Evolutionary conservation across 2,329 filamentous ascomycete genomes (phyloP).

Genomic region (Aspergillus fischeri): DNA sequence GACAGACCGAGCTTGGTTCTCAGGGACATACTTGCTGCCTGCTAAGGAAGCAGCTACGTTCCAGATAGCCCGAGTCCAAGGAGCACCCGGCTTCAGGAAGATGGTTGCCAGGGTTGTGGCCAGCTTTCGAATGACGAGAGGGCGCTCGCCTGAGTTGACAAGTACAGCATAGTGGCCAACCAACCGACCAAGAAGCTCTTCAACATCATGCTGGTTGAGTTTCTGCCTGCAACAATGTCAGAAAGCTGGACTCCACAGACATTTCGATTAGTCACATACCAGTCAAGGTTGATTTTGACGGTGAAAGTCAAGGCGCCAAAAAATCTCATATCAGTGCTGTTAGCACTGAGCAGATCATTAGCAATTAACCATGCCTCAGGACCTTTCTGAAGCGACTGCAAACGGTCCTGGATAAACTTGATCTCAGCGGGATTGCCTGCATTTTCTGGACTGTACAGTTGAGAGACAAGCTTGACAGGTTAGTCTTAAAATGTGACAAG

Average conservation of each 20-base stretch:
- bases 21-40: slow-evolving; percentile 33
- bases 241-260: not conserved
- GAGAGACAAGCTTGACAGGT: slow-evolving; percentile 34
- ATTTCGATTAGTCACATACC: slow-evolving; percentile 46
- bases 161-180: slow-evolving; percentile 41
- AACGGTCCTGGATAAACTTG: slow-evolving; percentile 62
- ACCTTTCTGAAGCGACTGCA: slow-evolving; percentile 75
- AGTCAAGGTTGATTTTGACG: slow-evolving; percentile 90
- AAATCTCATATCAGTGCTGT: slow-evolving; percentile 75
- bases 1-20: slow-evolving; percentile 27
- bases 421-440: slow-evolving; percentile 42
- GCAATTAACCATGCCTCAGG: slow-evolving; percentile 82
- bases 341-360: slow-evolving; percentile 65
- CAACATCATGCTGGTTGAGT: slow-evolving; percentile 30
- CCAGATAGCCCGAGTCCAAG: slow-evolving; percentile 36
- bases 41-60: slow-evolving; percentile 37
- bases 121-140: slow-evolving; percentile 45
- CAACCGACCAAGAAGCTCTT: slow-evolving; percentile 38
- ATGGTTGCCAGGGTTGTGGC: slow-evolving; percentile 42
- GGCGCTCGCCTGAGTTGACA: slow-evolving; percentile 34
- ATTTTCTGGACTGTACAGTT: slow-evolving; percentile 42
- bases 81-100: slow-evolving; percentile 37
- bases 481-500: slow-evolving; percentile 1
- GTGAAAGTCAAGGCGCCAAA: slow-evolving; percentile 91
- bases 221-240: slow-evolving; percentile 27